These are phyloP conservation scores for Hymenoscyphus infarciens DNA, from an alignment of 2,329 filamentous ascomycete species.

Conservation along the genomic window DNA sequence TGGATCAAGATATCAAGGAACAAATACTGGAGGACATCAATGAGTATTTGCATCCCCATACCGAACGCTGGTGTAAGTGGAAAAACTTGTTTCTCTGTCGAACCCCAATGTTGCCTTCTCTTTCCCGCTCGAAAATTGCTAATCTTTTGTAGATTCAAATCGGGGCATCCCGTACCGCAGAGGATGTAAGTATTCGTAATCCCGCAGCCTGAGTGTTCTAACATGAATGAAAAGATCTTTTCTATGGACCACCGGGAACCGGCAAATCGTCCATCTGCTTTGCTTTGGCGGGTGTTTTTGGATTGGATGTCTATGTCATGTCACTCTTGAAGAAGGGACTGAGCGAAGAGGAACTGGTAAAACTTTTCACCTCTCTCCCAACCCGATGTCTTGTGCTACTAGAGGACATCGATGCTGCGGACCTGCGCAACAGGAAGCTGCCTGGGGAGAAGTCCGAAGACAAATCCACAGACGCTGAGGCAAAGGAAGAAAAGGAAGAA, in stretches of 20 bases:
- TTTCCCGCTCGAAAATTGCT: not conserved
- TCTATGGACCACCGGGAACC: slow-evolving; percentile 79
- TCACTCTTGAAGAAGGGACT: slow-evolving; percentile 59
- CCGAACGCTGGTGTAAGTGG: slow-evolving; percentile 62
- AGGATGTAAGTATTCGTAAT: slow-evolving; percentile 47
- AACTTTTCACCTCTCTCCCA: slow-evolving; percentile 64
- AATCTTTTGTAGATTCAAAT: slow-evolving; percentile 51
- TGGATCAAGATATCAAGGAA: slow-evolving; percentile 57
- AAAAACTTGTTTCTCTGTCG: no score
- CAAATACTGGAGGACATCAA: slow-evolving; percentile 57
- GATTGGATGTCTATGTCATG: slow-evolving; percentile 69
- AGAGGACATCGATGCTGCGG: slow-evolving; percentile 73
- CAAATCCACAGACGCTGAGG: slow-evolving; percentile 24
- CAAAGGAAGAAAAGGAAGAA: slow-evolving; percentile 9
- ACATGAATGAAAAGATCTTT: slow-evolving; percentile 48
- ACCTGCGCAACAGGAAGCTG: slow-evolving; percentile 50
- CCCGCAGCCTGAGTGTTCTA: not conserved
- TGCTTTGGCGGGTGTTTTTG: slow-evolving; percentile 66
- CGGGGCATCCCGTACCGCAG: slow-evolving; percentile 82
- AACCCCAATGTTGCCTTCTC: not conserved
- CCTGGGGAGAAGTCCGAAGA: slow-evolving; percentile 19
- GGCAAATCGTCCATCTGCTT: slow-evolving; percentile 73
- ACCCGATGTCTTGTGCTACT: slow-evolving; percentile 68
- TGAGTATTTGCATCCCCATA: slow-evolving; percentile 60
- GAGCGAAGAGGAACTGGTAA: slow-evolving; percentile 63